Evolutionary conservation across 208 protist species (phyloP), one percentile per base, ranked within the genome.

Genomic region (Blechomonas ayalai): DNA sequence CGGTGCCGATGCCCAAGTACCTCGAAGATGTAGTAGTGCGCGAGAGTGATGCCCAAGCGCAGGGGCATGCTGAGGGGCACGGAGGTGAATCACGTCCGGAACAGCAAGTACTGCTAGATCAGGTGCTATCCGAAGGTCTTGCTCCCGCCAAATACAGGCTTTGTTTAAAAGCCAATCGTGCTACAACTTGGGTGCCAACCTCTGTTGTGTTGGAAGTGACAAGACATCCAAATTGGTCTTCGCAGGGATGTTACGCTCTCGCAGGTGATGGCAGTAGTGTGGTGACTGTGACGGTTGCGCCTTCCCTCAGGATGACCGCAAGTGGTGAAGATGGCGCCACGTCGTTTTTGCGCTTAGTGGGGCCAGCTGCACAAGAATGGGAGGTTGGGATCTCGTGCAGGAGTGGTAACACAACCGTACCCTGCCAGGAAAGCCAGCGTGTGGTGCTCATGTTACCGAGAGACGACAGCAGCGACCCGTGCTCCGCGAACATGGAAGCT

Each of bases 361-460:
- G 74, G 12, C 59, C 74, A 8, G 52, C 67, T 2, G 73, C 49
- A 10, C 70, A 65, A 25, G 59, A 81, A 32, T 64, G 81, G 12
- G 50, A 67, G 20, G 39, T 88, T 8, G 66, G 61, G 23, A 51
- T 88, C 26, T 69, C 63, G 67, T 88, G 74, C 42, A 46, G 42
- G 19, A 24, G 39, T 20, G 39, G 34, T 12, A 25, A 15, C 22
- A 19, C 34, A 20, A 36, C n/a, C 9, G 71, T 75, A 19, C 64
- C 74, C 4, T 88, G 79, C 54, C 67, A 67, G 7, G 60, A 68
- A 26, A 46, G 70, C 43, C 65, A 62, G 1, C 73, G 79, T 10
- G 59, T 88, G 2, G 71, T 83, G 67, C 82, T 88, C 50, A 72
- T 76, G 40, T 67, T 70, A 46, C 79, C 79, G 31, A 35, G 82